Evolutionary conservation across 192 early-diverging fungal genomes (phyloP), one percentile per base, ranked within the genome.

Genomic region (Pilaira anomala): DNA sequence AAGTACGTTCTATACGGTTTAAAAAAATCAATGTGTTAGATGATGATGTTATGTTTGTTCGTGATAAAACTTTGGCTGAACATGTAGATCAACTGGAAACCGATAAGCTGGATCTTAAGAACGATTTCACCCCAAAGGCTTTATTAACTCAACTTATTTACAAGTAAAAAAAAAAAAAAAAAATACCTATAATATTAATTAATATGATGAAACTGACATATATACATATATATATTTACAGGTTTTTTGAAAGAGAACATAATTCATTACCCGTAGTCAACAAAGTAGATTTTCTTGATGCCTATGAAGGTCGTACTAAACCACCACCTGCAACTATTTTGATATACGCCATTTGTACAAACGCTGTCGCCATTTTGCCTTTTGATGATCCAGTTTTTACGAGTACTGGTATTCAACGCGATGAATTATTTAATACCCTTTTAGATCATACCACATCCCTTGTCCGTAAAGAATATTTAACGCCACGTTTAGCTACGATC

Each of bases 391-490:
- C 54, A 7, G 42, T 71, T 18, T 65, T 71, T 24, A 11, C 30
- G 7, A 42, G 45, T 12, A 2, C 26, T 26, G 42, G 48, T 11
- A 12, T 59, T 7, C 14, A 26, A 18, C 54, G 57, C 3, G 30
- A 71, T 25, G 18, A 51, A n/a, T 18, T 71, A 22, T 63, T 65
- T 50, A 14, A 45, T 33, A 53, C 30, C 1, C 28, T 65, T 7
- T 29, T 71, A 56, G 63, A 55, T 1, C 63, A 62, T 16, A 56
- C 69, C 11, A 60, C 18, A 14, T 30, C n/a, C 2, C 39, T 50
- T 30, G 67, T 88, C n/a, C 83, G 83, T 46, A 76, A 80, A 40
- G 81, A 90, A 48, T 86, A 85, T 56, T 80, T 82, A 18, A 53
- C 71, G 1, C 68, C 83, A 21, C 60, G 73, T 2, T 67, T 83